A percentile compares a stretch with the other conserved stretches of the same genome.
phyloP scores from a whole-genome alignment of 495 filamentous ascomycete species.

The Trypethelium eluteriae region DNA sequence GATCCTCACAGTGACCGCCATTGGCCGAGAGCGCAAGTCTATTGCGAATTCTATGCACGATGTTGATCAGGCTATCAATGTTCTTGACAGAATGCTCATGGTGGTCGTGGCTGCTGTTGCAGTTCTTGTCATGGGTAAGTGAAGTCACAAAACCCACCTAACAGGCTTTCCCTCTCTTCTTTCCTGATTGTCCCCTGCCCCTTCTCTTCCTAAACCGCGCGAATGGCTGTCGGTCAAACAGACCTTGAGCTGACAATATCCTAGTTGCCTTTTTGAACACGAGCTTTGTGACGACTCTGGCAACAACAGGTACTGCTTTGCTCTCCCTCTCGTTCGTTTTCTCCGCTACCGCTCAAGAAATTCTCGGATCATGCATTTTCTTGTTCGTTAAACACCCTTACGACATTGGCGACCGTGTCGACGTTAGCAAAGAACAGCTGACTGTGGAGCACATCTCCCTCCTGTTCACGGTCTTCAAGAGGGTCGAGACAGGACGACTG shows the following conservation, averaged over 20 bases:
- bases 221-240: no score
- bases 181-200: no score
- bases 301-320: slow-evolving; percentile 89
- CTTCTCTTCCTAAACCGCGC: no score
- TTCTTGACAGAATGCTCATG: slow-evolving; percentile 75
- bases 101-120: slow-evolving; percentile 71
- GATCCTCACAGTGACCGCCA: slow-evolving; percentile 75
- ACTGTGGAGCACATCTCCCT: slow-evolving; percentile 90
- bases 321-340: slow-evolving; percentile 94
- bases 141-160: slow-evolving; percentile 1
- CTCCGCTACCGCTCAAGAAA: slow-evolving; percentile 80
- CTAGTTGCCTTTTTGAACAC: slow-evolving; percentile 76
- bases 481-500: slow-evolving; percentile 69
- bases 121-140: slow-evolving; percentile 75
- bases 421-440: slow-evolving; percentile 60
- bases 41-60: slow-evolving; percentile 92
- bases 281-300: slow-evolving; percentile 76
- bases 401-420: slow-evolving; percentile 90
- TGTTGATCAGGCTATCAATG: slow-evolving; percentile 87
- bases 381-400: slow-evolving; percentile 94
- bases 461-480: slow-evolving; percentile 86
- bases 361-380: slow-evolving; percentile 94
- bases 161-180: slow-evolving; percentile 52
- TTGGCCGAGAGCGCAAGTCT: slow-evolving; percentile 72
- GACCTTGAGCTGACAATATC: no score